Evolutionary conservation across 768 basidiomycete species (phyloP), one percentile per base, ranked within the genome.

Genomic region (Gloeophyllum trabeum): DNA sequence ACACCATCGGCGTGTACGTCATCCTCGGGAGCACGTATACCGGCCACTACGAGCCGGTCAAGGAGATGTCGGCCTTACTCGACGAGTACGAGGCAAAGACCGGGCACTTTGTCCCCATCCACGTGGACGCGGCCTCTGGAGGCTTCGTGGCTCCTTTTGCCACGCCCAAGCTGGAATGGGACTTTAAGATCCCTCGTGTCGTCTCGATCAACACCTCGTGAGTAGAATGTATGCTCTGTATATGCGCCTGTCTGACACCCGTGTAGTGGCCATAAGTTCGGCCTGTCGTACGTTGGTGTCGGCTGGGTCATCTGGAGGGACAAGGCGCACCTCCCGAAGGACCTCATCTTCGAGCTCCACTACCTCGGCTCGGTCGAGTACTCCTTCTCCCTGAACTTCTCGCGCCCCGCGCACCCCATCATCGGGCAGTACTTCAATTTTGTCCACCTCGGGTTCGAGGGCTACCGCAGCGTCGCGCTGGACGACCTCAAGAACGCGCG

Each of bases 41-140:
- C 4, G 74, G 70, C n/a, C 66, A 66, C 49, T 76, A 69, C 52
- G 92, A 94, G 52, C 78, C 82, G 10, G 91, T 96, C 24, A 74
- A 85, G 56, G 85, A 81, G 56, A 86, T 96, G 78, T 67, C 82
- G 1, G 77, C 80, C 32, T 68, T 86, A 6, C 65, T 90, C 58
- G 68, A 70, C 63, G 68, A 61, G 44, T 79, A 75, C 51, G 69
- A 80, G 56, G 55, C 39, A 16, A 51, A 59, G 46, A 71, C 66
- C 0, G 70, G 69, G n/a, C 51, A 55, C 46, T 58, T 56, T 38
- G 63, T 70, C 24, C 67, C 72, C 18, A 67, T 72, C 46, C 7
- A 23, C 57, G 73, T 76, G 22, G 79, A 77, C 44, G 79, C 64
- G 18, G 79, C 79, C 12, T 75, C 73, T 0, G 75, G 76, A 14